phyloP scores from a whole-genome alignment of 2,329 filamentous ascomycete genomes.

The Stemphylium vesicarium region DNA sequence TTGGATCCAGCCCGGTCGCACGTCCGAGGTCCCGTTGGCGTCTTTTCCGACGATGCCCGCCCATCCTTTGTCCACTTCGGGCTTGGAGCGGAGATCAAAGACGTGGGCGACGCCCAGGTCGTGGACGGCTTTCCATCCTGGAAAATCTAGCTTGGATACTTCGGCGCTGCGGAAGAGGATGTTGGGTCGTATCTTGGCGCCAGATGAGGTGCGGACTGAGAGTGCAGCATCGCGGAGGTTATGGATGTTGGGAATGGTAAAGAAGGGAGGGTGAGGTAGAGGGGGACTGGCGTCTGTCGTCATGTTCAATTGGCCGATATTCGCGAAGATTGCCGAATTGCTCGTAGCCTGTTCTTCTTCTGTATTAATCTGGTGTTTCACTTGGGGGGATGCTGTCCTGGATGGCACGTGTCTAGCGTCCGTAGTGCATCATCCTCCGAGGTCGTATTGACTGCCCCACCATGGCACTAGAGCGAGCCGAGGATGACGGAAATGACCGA shows the following conservation, averaged over 20 bases:
- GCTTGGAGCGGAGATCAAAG: conserved; percentile 70
- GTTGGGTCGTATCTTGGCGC: conserved; percentile 55
- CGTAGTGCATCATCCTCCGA: background rate
- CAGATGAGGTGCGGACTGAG: conserved; percentile 35
- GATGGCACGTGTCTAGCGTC: background rate
- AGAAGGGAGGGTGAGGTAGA: conserved; percentile 44
- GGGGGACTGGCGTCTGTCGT: background rate
- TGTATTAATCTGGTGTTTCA: too few relatives aligned
- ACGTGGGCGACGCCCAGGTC: conserved; percentile 66
- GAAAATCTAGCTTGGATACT: conserved; percentile 48
- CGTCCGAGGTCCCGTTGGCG: conserved; percentile 42
- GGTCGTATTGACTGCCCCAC: background rate
- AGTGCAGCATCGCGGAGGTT: conserved; percentile 47
- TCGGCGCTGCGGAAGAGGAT: conserved; percentile 73
- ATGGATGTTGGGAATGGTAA: conserved; percentile 37
- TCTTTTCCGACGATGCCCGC: conserved; percentile 29
- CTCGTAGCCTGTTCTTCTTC: too few relatives aligned
- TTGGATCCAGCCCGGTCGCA: conserved; percentile 33
- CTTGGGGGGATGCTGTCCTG: background rate
- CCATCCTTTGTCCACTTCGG: conserved; percentile 61
- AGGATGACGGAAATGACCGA: background rate
- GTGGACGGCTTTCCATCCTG: conserved; percentile 34
- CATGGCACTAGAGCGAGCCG: background rate
- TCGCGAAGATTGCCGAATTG: too few relatives aligned
- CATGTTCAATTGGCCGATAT: background rate